A percentile compares a stretch with the other conserved stretches of the same genome.
Conservation (phyloP, 2,329 filamentous ascomycete species). For the Fusarium redolens region DNA sequence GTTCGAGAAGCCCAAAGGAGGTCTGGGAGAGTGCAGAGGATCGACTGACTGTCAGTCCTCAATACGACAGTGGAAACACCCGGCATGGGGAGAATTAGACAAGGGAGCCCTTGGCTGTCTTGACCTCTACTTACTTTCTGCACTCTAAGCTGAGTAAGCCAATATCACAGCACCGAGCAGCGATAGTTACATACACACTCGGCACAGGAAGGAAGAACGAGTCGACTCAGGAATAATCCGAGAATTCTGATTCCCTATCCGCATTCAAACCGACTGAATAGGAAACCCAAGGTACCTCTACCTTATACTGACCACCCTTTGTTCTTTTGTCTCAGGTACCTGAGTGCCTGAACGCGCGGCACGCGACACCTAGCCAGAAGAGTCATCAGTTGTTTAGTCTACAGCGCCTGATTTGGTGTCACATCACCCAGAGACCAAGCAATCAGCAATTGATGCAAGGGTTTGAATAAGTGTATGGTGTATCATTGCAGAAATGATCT, state of each 20-base stretch:
- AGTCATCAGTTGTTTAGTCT: not conserved
- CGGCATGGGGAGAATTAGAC: not conserved
- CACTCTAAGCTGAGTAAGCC: not conserved
- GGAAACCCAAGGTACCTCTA: not conserved
- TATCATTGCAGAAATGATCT: not conserved
- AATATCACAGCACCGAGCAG: not conserved
- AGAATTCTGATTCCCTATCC: not conserved
- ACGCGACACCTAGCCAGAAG: slow-evolving; percentile 28
- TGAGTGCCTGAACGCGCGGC: slow-evolving; percentile 35
- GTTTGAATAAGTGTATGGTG: not conserved
- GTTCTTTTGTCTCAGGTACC: slow-evolving; percentile 18
- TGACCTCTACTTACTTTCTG: not conserved
- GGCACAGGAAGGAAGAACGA: not conserved
- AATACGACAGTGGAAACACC: slow-evolving; percentile 26
- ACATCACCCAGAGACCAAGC: not conserved
- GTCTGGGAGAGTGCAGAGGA: slow-evolving; percentile 13
- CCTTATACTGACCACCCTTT: not conserved
- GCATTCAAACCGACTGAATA: not conserved
- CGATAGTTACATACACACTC: not conserved
- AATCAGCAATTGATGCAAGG: not conserved
- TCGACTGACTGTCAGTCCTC: slow-evolving; percentile 19
- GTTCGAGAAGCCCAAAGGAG: slow-evolving; percentile 10
- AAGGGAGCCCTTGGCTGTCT: slow-evolving; percentile 6
- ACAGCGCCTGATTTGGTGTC: not conserved
- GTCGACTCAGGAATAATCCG: not conserved